Evolutionary conservation across 2,329 filamentous ascomycete species (phyloP), one percentile per base, ranked within the genome.

Genomic region (Scopulariopsis brevicaulis): DNA sequence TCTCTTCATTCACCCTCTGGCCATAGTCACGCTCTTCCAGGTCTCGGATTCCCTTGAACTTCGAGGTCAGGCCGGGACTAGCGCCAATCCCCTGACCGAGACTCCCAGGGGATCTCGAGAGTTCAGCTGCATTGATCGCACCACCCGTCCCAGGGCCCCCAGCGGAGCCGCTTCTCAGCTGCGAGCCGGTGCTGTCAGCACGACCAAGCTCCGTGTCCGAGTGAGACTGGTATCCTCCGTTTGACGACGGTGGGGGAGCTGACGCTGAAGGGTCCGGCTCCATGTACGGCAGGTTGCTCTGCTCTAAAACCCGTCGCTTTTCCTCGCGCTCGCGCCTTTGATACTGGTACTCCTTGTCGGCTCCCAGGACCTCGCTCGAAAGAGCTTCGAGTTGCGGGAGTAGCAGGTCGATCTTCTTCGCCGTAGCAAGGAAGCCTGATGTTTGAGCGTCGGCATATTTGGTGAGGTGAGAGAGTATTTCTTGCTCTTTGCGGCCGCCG

Each of bases 401-500:
- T 72, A 96, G 83, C 24, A 80, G 83, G 63, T 96, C 92, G 55
- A 99, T 86, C 70, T 87, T 96, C 71, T 92, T 92, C 14, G 93
- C 87, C 0, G 92, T 87, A 1, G 81, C 76, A 56, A 97, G 76
- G 66, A 96, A 97, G 60, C 82, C 86, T 65, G 83, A 86, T 18
- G 94, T 90, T 68, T 99, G 94, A 3, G 87, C 84, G 68, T 96
- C 91, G 11, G 95, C 95, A 69, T 92, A 99, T 68, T 87, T 93
- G 1, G 94, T 99, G 35, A 99, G 78, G 68, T 96, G 89, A 1
- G 93, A 97, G 34, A 99, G 73, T 4, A 99, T 89, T 69, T 99
- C 94, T 67, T 97, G 94, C 66, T 99, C 94, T 70, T 97, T 99
- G 62, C 94, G 86, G n/a, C 94, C 94, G 34, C 94, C 94, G 62